These are phyloP conservation scores for Aspergillus avenaceus DNA, from an alignment of 495 filamentous ascomycete genomes.

Conservation along the genomic window DNA sequence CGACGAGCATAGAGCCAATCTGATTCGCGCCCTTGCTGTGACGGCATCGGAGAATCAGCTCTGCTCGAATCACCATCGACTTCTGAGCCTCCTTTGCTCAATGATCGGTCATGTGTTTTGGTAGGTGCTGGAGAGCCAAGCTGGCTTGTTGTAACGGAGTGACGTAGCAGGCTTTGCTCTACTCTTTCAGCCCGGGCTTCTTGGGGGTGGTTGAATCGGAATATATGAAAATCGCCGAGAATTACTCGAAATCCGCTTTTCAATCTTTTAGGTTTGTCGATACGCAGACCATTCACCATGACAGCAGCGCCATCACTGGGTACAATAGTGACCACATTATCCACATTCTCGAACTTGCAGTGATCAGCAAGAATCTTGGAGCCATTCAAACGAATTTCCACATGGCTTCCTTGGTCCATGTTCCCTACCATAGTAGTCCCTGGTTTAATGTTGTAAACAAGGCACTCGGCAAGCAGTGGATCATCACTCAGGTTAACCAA, in stretches of 20 bases:
- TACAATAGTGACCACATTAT: slow-evolving; percentile 84
- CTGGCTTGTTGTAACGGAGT: slow-evolving; percentile 81
- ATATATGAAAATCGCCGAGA: slow-evolving; percentile 97
- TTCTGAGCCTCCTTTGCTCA: slow-evolving; percentile 73
- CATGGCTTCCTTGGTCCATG: slow-evolving; percentile 69
- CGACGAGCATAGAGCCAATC: slow-evolving; percentile 95
- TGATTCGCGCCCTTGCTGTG: slow-evolving; percentile 65
- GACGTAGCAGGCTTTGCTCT: slow-evolving; percentile 81
- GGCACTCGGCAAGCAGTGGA: slow-evolving; percentile 88
- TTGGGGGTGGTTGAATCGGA: slow-evolving; percentile 96
- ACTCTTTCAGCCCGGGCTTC: slow-evolving; percentile 92
- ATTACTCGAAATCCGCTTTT: slow-evolving; percentile 94
- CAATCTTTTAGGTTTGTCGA: slow-evolving; percentile 76
- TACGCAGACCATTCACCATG: slow-evolving; percentile 94
- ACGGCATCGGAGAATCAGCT: slow-evolving; percentile 75
- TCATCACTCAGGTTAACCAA: slow-evolving; percentile 97
- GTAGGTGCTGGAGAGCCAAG: slow-evolving; percentile 65
- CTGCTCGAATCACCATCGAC: slow-evolving; percentile 64
- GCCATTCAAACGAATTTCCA: slow-evolving; percentile 91
- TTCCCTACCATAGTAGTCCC: slow-evolving; percentile 92
- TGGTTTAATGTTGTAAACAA: slow-evolving; percentile 98
- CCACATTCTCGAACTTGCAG: slow-evolving; percentile 87
- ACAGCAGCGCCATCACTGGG: slow-evolving; percentile 87
- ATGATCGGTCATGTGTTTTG: slow-evolving; percentile 70
- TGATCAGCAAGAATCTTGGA: slow-evolving; percentile 89